Evolutionary conservation across 148 eudicot species (phyloP), one percentile per base, ranked within the genome.

Genomic region (Dianthus caryophyllus): DNA sequence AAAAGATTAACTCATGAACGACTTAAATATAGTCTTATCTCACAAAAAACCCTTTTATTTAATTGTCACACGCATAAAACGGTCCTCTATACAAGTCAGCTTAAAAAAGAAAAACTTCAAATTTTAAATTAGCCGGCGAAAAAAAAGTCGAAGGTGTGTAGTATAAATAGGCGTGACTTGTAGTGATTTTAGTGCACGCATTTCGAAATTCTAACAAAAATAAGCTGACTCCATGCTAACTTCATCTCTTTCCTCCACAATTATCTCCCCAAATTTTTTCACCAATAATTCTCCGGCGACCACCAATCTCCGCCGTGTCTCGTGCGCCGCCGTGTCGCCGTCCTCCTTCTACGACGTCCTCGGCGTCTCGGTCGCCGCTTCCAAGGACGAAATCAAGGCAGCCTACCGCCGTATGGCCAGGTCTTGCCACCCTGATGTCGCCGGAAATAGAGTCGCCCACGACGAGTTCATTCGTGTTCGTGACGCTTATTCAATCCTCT

Each of bases 261-360:
- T 12, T 4, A 9, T 0, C 16, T 26, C 65, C 52, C 53, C 67
- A 47, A 14, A 26, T 15, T 14, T 1, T 33, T n/a, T 4, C 9
- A 12, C 46, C 71, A 10, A 58, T n/a, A 44, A 65, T 0, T 39
- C 71, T 2, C 66, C 71, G 17, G 21, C 14, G 5, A 1, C 43
- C 15, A 14, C 47, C 52, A 48, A 4, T 3, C n/a, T 56, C 61
- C 38, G 61, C 36, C 36, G 67, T 56, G 53, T 71, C 53, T 9
- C 61, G 9, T 51, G 38, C 13, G 46, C 61, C 38, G 24, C 71
- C 59, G 43, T 57, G 7, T 17, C 22, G 33, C 39, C 78, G 0
- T 80, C 85, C n/a, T 80, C 85, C n/a, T 71, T 82, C 9, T 90
- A 90, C 79, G 87, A 87, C 21, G 79, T 87, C 14, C 78, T 90